Evolutionary conservation across 805 yeast genomes (phyloP).

Genomic region (Jamesozyma jinghongensis): DNA sequence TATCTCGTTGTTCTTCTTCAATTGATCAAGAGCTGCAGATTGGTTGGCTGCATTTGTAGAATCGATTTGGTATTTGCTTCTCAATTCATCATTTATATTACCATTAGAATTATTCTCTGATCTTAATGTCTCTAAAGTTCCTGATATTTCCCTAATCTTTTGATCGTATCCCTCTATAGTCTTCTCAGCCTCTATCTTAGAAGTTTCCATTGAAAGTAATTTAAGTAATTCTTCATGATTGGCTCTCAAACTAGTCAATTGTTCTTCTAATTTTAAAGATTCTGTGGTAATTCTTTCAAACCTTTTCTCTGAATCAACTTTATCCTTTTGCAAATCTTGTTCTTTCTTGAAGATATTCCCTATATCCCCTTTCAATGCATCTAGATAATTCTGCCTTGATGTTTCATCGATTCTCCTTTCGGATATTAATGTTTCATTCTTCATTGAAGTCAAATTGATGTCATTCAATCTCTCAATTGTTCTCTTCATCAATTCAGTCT

Average conservation of each 20-base stretch:
- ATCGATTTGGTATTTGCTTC: slow-evolving; percentile 36
- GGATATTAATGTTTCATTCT: slow-evolving; percentile 16
- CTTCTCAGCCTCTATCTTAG: too few species aligned
- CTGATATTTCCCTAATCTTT: too few species aligned
- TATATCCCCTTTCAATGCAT: slow-evolving; percentile 32
- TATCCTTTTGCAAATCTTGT: slow-evolving; percentile 18
- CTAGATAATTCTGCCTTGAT: slow-evolving; percentile 33
- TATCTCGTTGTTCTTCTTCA: slow-evolving; percentile 24
- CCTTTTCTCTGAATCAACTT: slow-evolving; percentile 21
- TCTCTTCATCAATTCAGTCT: slow-evolving; percentile 30
- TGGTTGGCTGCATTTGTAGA: slow-evolving; percentile 42
- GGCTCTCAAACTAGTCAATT: slow-evolving; percentile 5
- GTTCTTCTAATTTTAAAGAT: slow-evolving; percentile 7
- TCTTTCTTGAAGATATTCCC: slow-evolving; percentile 34
- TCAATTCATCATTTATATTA: slow-evolving; percentile 25
- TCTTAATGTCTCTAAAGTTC: slow-evolving; percentile 38
- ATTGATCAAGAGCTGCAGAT: slow-evolving; percentile 24
- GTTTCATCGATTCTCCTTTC: slow-evolving; percentile 33
- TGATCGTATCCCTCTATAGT: too few species aligned
- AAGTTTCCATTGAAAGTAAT: too few species aligned
- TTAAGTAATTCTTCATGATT: not conserved
- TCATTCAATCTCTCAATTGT: slow-evolving; percentile 30
- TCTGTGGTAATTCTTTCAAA: slow-evolving; percentile 17
- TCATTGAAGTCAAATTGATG: slow-evolving; percentile 19
- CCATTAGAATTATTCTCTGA: slow-evolving; percentile 36